Conservation (phyloP, 495 filamentous ascomycete species). For the Pseudoneurospora amorphoporcata region DNA sequence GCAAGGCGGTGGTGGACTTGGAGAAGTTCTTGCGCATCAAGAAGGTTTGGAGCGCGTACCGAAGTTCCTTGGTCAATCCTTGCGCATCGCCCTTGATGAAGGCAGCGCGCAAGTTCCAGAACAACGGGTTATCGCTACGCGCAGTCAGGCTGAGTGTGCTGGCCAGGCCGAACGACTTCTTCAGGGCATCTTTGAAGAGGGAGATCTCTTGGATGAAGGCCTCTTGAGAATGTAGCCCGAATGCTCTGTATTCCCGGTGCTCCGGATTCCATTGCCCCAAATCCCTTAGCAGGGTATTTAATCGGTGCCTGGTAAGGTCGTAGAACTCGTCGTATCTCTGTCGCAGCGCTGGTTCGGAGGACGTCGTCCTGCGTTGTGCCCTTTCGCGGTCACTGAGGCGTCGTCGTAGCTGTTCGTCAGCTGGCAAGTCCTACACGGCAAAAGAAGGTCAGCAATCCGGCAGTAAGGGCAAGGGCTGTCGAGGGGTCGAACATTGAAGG, state of each 20-base stretch:
- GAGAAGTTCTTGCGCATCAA: conserved; percentile 26
- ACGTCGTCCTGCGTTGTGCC: not conserved
- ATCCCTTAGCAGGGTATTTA: conserved; percentile 5
- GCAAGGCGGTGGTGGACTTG: conserved; percentile 32
- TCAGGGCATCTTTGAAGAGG: conserved; percentile 27
- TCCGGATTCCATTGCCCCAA: conserved; percentile 6
- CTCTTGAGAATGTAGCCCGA: conserved; percentile 19
- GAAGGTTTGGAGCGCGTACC: conserved; percentile 50
- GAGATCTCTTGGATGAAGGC: conserved; percentile 23
- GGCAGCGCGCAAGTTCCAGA: conserved; percentile 45
- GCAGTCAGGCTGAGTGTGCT: conserved; percentile 16
- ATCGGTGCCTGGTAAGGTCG: conserved; percentile 12
- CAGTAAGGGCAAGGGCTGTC: not conserved
- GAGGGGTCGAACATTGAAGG: not conserved
- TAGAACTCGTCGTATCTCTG: conserved; percentile 22
- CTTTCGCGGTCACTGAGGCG: not conserved
- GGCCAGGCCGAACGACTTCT: conserved; percentile 26
- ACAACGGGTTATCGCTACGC: conserved; percentile 36
- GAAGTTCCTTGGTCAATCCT: conserved; percentile 47
- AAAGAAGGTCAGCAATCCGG: not conserved
- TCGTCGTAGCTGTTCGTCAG: not conserved
- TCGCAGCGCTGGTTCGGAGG: not conserved
- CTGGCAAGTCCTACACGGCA: not conserved
- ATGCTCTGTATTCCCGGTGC: conserved; percentile 19
- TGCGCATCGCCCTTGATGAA: conserved; percentile 38